These are phyloP conservation scores for Nidula microcarpa DNA, from an alignment of 768 basidiomycete genomes.

Conservation along the genomic window DNA sequence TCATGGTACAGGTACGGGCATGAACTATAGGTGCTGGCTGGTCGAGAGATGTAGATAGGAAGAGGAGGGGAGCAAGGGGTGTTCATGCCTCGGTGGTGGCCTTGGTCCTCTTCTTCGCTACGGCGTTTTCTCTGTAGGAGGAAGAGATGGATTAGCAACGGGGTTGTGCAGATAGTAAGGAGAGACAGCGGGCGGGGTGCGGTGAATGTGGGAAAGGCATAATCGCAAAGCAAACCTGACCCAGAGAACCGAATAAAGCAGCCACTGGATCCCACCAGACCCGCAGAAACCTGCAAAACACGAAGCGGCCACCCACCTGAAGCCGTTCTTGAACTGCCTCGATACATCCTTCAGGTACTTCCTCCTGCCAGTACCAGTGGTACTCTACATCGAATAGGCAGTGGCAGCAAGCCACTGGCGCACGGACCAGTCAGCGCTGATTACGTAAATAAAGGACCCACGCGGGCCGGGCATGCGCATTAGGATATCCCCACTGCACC, in stretches of 20 bases:
- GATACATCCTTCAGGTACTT: constrained; percentile 87
- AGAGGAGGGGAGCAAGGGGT: not conserved
- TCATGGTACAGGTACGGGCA: not conserved
- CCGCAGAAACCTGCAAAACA: not conserved
- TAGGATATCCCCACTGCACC: too few relatives aligned
- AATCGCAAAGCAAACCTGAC: too few relatives aligned
- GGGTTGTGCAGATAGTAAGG: too few relatives aligned
- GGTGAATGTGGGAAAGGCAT: too few relatives aligned
- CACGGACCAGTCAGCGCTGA: too few relatives aligned
- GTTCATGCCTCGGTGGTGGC: constrained; percentile 41
- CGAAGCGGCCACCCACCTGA: constrained; percentile 54
- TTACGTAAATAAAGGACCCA: too few relatives aligned
- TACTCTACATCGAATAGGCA: constrained; percentile 20
- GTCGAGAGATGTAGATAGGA: not conserved
- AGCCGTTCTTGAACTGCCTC: constrained; percentile 98
- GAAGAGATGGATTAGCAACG: not conserved
- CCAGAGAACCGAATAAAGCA: too few relatives aligned
- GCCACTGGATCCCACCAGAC: not conserved
- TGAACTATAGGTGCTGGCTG: not conserved
- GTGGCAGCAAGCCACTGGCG: too few relatives aligned
- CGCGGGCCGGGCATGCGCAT: too few relatives aligned
- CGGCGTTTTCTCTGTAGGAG: constrained; percentile 74
- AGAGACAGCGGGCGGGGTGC: too few relatives aligned
- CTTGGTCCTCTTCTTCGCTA: constrained; percentile 82
- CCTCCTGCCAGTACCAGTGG: constrained; percentile 97